A percentile compares a stretch with the other conserved stretches of the same genome.
Conservation (phyloP, 176 grass and related monocot genomes). For the Triticum urartu region DNA sequence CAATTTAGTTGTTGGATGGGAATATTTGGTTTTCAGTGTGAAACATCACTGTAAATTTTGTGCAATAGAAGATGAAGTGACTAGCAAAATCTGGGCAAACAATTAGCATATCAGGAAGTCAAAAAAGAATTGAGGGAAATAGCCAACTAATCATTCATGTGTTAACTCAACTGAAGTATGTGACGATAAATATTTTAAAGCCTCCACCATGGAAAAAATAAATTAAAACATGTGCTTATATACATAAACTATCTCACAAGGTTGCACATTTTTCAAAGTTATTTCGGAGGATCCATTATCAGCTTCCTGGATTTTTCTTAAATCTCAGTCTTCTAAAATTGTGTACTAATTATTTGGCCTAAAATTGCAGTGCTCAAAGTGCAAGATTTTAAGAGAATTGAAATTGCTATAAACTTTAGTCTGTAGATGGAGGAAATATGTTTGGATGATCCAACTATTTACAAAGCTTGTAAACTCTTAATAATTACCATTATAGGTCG, state of each 20-base stretch:
- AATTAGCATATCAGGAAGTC: background rate
- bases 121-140: background rate
- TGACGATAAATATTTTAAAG: no score
- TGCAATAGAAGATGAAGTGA: background rate
- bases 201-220: no score
- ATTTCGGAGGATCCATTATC: background rate
- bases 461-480: background rate
- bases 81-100: background rate
- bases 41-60: background rate
- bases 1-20: background rate
- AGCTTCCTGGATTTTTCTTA: background rate
- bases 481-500: background rate
- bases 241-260: background rate
- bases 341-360: background rate
- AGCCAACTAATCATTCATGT: background rate
- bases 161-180: background rate
- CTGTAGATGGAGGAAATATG: background rate
- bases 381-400: background rate
- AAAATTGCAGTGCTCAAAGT: background rate
- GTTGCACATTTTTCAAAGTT: background rate
- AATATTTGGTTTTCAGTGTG: background rate
- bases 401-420: background rate
- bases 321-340: background rate
- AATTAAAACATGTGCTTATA: background rate
- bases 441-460: background rate